Percentiles rank a stretch among this genome's conserved stretches.
These are phyloP conservation scores for Monosporascus sp. DNA, from an alignment of 2,329 filamentous ascomycete genomes.

Conservation along the genomic window DNA sequence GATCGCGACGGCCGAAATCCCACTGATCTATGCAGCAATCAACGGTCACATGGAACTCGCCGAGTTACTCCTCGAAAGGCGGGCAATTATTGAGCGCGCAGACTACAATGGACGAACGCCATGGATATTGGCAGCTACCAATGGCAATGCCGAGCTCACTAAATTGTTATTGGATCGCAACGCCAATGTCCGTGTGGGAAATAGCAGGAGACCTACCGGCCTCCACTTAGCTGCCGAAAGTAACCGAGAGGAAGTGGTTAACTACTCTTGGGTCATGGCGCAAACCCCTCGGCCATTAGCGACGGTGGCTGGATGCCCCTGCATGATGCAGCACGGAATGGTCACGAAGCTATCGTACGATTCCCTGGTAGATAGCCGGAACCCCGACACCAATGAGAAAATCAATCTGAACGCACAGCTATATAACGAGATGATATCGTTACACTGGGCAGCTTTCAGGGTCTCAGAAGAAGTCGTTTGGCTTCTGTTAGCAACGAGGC, in stretches of 20 bases:
- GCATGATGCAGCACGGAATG: slow-evolving; percentile 35
- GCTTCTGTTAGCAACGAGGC: slow-evolving; percentile 31
- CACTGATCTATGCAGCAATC: slow-evolving; percentile 54
- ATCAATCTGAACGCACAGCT: slow-evolving; percentile 43
- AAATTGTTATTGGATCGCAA: slow-evolving; percentile 35
- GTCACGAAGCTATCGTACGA: slow-evolving; percentile 25
- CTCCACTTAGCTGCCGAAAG: slow-evolving; percentile 45
- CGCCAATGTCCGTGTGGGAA: slow-evolving; percentile 37
- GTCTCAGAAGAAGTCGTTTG: slow-evolving; percentile 39
- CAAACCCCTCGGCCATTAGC: slow-evolving; percentile 27
- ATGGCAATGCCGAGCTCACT: slow-evolving; percentile 48
- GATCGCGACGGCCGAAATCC: slow-evolving; percentile 47
- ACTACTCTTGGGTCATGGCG: slow-evolving; percentile 29
- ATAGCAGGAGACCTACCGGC: slow-evolving; percentile 39
- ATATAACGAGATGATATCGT: slow-evolving; percentile 46
- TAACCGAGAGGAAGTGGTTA: slow-evolving; percentile 31
- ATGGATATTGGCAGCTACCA: slow-evolving; percentile 54
- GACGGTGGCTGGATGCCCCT: slow-evolving; percentile 38
- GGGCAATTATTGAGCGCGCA: slow-evolving; percentile 28
- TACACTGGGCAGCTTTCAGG: slow-evolving; percentile 49
- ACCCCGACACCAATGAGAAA: slow-evolving; percentile 2
- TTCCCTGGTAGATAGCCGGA: slow-evolving; percentile 32
- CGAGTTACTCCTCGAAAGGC: slow-evolving; percentile 36
- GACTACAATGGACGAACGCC: slow-evolving; percentile 49
- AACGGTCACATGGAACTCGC: slow-evolving; percentile 49